Evolutionary conservation across 1,139 yeast species (phyloP).

Genomic region (Yamadazyma oceani): DNA sequence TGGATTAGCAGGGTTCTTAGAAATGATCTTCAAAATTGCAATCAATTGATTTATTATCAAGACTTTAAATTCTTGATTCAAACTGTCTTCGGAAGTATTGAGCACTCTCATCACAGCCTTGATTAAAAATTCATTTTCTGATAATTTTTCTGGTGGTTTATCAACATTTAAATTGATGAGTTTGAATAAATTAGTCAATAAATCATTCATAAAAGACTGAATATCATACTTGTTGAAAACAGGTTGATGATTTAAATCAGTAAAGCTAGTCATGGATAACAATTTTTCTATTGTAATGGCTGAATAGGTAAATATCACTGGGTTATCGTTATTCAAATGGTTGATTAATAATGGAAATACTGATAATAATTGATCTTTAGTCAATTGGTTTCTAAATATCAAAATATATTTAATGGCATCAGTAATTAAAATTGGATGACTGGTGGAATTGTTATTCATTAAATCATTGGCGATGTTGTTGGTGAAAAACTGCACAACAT

Average conservation of each 20-base stretch:
- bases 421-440: conserved; percentile 75
- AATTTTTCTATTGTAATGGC: conserved; percentile 91
- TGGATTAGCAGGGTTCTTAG: conserved; percentile 94
- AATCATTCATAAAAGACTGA: conserved; percentile 41
- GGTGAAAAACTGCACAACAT: conserved; percentile 83
- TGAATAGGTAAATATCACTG: conserved; percentile 89
- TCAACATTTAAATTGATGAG: conserved; percentile 47
- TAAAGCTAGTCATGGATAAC: conserved; percentile 67
- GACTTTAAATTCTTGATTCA: conserved; percentile 37
- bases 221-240: conserved; percentile 76
- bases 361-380: conserved; percentile 76
- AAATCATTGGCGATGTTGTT: conserved; percentile 82
- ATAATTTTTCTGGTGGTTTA: conserved; percentile 78
- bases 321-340: conserved; percentile 62
- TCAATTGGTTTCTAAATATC: conserved; percentile 88
- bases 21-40: conserved; percentile 65
- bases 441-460: conserved; percentile 29
- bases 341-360: conserved; percentile 79
- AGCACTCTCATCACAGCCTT: conserved; percentile 85
- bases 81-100: conserved; percentile 67
- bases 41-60: conserved; percentile 65
- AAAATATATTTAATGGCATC: conserved; percentile 92
- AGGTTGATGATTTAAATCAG: conserved; percentile 41
- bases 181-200: conserved; percentile 65
- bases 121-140: conserved; percentile 93